Conservation (phyloP, 805 yeast genomes). For the Diddensiella santjacobensis region DNA sequence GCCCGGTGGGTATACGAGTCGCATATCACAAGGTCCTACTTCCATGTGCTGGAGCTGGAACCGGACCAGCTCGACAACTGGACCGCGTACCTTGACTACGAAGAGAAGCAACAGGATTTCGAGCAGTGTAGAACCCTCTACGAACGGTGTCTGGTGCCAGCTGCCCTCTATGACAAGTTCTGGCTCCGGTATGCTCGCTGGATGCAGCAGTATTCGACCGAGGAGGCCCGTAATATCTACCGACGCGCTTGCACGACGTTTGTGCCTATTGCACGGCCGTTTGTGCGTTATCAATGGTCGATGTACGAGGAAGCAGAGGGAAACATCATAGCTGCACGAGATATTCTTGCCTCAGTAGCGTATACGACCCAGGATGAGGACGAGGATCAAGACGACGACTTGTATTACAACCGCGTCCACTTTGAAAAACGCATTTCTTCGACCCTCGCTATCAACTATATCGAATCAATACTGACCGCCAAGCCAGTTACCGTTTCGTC, state of each 20-base stretch:
- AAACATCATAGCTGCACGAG: slow-evolving; percentile 27
- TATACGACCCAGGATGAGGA: slow-evolving; percentile 19
- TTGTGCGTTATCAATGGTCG: slow-evolving; percentile 33
- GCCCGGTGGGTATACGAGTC: slow-evolving; percentile 77
- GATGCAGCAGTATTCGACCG: slow-evolving; percentile 33
- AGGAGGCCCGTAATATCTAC: slow-evolving; percentile 43
- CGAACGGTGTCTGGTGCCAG: slow-evolving; percentile 58
- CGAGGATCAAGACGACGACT: slow-evolving; percentile 25
- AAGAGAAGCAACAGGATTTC: slow-evolving; percentile 34
- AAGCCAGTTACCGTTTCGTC: not conserved
- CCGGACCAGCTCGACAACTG: slow-evolving; percentile 50
- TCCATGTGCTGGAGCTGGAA: slow-evolving; percentile 48
- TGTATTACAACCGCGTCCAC: slow-evolving; percentile 21
- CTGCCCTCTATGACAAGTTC: slow-evolving; percentile 54
- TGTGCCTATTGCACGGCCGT: slow-evolving; percentile 31
- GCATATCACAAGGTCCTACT: slow-evolving; percentile 53
- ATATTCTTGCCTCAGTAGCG: slow-evolving; percentile 23
- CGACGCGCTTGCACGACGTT: slow-evolving; percentile 45
- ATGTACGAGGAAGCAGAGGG: slow-evolving; percentile 33
- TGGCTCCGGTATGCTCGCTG: slow-evolving; percentile 72
- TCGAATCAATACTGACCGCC: not conserved
- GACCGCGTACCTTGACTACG: slow-evolving; percentile 60
- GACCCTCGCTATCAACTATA: slow-evolving; percentile 9
- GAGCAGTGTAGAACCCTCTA: slow-evolving; percentile 46
- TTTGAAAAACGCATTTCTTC: slow-evolving; percentile 23